A percentile compares a stretch with the other conserved stretches of the same genome.
These are phyloP conservation scores for Suhomyces bribrorum DNA, from an alignment of 1,139 yeast species.

Conservation along the genomic window DNA sequence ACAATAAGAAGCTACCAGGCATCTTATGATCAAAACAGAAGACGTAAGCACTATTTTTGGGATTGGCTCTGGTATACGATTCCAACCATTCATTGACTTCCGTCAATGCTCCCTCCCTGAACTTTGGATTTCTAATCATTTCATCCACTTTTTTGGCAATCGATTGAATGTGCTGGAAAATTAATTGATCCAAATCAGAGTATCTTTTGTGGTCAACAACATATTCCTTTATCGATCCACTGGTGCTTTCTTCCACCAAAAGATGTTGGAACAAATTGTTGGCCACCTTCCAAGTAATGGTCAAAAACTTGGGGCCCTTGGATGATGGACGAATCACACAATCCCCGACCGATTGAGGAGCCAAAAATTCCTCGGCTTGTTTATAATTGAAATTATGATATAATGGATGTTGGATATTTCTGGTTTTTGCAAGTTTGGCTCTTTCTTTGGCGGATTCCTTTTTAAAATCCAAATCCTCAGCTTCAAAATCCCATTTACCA, in stretches of 20 bases:
- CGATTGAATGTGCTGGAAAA: constrained; percentile 84
- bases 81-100: constrained; percentile 89
- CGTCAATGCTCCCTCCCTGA: constrained; percentile 74
- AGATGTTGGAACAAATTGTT: constrained; percentile 89
- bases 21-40: constrained; percentile 88
- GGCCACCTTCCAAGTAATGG: constrained; percentile 95
- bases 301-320: constrained; percentile 81
- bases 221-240: constrained; percentile 59
- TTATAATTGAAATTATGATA: constrained; percentile 79
- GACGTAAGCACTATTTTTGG: constrained; percentile 85
- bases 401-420: constrained; percentile 89
- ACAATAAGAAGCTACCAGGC: constrained; percentile 87
- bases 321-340: constrained; percentile 94
- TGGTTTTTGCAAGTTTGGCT: constrained; percentile 53
- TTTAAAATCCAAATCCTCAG: constrained; percentile 68
- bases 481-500: constrained; percentile 78
- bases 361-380: constrained; percentile 92
- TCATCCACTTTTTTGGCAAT: constrained; percentile 83
- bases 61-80: constrained; percentile 87
- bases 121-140: constrained; percentile 84
- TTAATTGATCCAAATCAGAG: constrained; percentile 89
- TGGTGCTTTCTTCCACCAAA: constrained; percentile 71
- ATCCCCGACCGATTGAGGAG: constrained; percentile 87
- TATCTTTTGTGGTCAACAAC: constrained; percentile 70
- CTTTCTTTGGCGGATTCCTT: constrained; percentile 60